These are phyloP conservation scores for Paramecium sonneborni DNA, from an alignment of 73 alveolate genomes.

Conservation along the genomic window DNA sequence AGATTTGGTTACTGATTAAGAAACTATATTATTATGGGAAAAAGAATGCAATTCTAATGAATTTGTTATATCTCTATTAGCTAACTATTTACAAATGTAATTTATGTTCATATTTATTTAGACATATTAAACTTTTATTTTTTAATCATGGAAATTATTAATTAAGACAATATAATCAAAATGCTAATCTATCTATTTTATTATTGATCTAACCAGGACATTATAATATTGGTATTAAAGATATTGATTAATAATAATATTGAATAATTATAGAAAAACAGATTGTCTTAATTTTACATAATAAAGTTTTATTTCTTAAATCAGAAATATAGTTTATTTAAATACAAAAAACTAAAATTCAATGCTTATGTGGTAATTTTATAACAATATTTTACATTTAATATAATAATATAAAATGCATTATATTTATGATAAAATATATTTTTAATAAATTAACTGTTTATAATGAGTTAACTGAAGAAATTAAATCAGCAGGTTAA, in stretches of 20 bases:
- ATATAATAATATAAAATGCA: background rate
- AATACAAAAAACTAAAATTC: too few species aligned
- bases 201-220: background rate
- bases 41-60: background rate
- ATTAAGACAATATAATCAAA: background rate
- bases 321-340: too few species aligned
- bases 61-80: background rate
- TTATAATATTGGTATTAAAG: background rate
- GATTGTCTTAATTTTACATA: too few species aligned
- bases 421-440: background rate
- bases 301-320: too few species aligned
- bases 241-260: too few species aligned
- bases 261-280: too few species aligned
- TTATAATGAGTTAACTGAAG: conserved; percentile 52
- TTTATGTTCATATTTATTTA: background rate
- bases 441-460: background rate
- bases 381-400: too few species aligned
- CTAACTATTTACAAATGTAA: background rate
- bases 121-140: background rate
- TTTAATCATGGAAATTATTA: background rate
- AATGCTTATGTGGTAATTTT: too few species aligned
- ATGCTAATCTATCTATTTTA: background rate
- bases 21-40: background rate
- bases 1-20: background rate
- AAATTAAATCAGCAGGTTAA: conserved; percentile 36